phyloP scores from a whole-genome alignment of 1,139 yeast species.

The Kurtzmaniella quercitrusa region DNA sequence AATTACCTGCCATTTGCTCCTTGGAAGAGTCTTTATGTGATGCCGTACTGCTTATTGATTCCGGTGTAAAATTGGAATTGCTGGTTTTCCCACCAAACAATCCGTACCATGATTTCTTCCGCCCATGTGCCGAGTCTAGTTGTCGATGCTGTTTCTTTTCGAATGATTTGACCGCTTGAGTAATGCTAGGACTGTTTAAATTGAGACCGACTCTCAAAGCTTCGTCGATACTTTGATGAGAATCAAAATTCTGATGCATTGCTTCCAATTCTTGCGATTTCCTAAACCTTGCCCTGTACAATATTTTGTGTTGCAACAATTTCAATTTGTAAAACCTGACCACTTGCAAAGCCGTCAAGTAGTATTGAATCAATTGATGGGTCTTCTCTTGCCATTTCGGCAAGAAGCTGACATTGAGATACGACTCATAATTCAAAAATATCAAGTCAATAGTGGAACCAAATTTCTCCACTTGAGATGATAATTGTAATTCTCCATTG shows the following conservation, averaged over 20 bases:
- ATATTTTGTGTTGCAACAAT: slow-evolving; percentile 38
- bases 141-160: slow-evolving; percentile 22
- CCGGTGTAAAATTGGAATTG: background rate
- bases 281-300: slow-evolving; percentile 38
- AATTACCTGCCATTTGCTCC: background rate
- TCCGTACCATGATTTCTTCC: slow-evolving; percentile 44
- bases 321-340: slow-evolving; percentile 45
- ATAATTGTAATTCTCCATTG: slow-evolving; percentile 4
- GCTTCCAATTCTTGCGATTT: slow-evolving; percentile 33
- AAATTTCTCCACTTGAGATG: slow-evolving; percentile 33
- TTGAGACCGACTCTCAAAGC: slow-evolving; percentile 25
- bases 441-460: slow-evolving; percentile 44
- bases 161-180: slow-evolving; percentile 31
- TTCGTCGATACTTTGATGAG: slow-evolving; percentile 12
- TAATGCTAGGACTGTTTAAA: slow-evolving; percentile 39
- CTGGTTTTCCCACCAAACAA: slow-evolving; percentile 36
- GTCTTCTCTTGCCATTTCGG: slow-evolving; percentile 49
- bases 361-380: slow-evolving; percentile 39
- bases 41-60: background rate
- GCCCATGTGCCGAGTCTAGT: background rate
- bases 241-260: slow-evolving; percentile 21
- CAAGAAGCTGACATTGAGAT: slow-evolving; percentile 29
- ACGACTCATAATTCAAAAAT: slow-evolving; percentile 40
- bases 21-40: background rate
- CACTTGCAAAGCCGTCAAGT: slow-evolving; percentile 33